phyloP scores from a whole-genome alignment of 768 basidiomycete species.

The Hydnomerulius pinastri region DNA sequence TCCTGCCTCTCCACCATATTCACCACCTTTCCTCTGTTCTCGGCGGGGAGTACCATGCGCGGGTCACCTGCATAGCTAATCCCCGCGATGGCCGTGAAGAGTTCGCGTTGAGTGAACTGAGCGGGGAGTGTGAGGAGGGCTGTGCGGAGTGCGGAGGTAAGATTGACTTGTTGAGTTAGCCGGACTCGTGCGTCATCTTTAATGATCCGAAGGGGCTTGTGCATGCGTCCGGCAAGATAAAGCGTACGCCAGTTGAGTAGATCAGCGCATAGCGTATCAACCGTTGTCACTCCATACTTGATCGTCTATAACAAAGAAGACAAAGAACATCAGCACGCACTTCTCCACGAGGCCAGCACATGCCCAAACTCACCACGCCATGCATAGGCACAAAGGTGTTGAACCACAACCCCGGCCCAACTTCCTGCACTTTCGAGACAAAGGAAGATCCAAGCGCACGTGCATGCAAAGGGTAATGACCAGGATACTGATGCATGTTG shows the following conservation, averaged over 20 bases:
- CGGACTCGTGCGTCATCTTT: slow-evolving; percentile 91
- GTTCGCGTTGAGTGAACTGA: slow-evolving; percentile 76
- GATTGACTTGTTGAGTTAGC: slow-evolving; percentile 91
- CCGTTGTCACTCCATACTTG: slow-evolving; percentile 95
- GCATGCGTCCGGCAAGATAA: slow-evolving; percentile 94
- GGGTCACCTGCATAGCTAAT: slow-evolving; percentile 90
- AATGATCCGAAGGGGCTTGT: slow-evolving; percentile 94
- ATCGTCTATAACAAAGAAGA: slow-evolving; percentile 58
- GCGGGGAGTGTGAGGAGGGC: slow-evolving; percentile 84
- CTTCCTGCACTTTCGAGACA: slow-evolving; percentile 74
- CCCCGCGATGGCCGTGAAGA: slow-evolving; percentile 84
- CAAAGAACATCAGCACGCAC: too few relatives aligned
- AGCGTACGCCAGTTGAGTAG: slow-evolving; percentile 90
- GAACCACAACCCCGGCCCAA: slow-evolving; percentile 93
- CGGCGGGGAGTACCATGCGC: slow-evolving; percentile 90
- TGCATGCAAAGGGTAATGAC: slow-evolving; percentile 90
- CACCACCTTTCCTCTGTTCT: slow-evolving; percentile 91
- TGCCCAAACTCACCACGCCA: slow-evolving; percentile 68
- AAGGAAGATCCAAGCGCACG: slow-evolving; percentile 81
- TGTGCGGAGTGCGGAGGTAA: slow-evolving; percentile 87
- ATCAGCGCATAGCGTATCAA: slow-evolving; percentile 87
- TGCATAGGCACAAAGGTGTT: slow-evolving; percentile 86
- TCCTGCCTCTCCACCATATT: slow-evolving; percentile 89
- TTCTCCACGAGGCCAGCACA: background rate
- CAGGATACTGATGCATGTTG: slow-evolving; percentile 90